phyloP scores from a whole-genome alignment of 106 monocot species.

The Amphibolis antarctica region DNA sequence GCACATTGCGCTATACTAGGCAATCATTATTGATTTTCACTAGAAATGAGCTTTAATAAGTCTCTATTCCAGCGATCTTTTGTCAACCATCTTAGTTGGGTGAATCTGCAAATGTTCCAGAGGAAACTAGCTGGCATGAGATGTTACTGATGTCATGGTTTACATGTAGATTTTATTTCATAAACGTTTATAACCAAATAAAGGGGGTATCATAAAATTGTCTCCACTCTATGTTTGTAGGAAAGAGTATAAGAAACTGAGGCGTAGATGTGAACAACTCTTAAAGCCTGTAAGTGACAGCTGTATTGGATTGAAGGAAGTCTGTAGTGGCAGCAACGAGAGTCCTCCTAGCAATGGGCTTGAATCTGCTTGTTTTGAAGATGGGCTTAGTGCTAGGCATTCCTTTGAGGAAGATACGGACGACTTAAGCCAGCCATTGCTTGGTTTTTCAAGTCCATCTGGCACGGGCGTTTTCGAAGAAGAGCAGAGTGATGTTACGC shows the following conservation, averaged over 20 bases:
- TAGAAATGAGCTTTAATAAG: too few relatives aligned
- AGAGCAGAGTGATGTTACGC: slow-evolving; percentile 6
- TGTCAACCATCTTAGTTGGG: too few relatives aligned
- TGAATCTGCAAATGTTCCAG: too few relatives aligned
- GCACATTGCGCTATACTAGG: too few relatives aligned
- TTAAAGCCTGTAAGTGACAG: slow-evolving; percentile 13
- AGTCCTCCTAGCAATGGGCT: slow-evolving; percentile 24
- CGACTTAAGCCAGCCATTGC: slow-evolving; percentile 9
- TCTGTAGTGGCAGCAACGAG: slow-evolving; percentile 2
- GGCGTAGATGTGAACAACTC: slow-evolving; percentile 39
- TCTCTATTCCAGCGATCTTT: too few relatives aligned
- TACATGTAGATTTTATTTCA: too few relatives aligned
- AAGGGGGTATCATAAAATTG: not conserved
- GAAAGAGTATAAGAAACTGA: slow-evolving; percentile 67
- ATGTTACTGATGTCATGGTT: too few relatives aligned
- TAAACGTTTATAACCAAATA: too few relatives aligned
- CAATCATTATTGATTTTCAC: too few relatives aligned
- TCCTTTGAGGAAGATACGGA: slow-evolving; percentile 16
- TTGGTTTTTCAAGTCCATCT: slow-evolving; percentile 6
- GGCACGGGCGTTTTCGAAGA: slow-evolving; percentile 1
- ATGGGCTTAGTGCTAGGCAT: slow-evolving; percentile 9
- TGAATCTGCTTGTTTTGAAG: slow-evolving; percentile 30
- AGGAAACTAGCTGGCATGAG: too few relatives aligned
- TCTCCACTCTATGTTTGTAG: slow-evolving; percentile 17
- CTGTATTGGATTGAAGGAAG: slow-evolving; percentile 17